A percentile compares a stretch with the other conserved stretches of the same genome.
phyloP scores from a whole-genome alignment of 306 rosid species.

The Rosa lucieae region DNA sequence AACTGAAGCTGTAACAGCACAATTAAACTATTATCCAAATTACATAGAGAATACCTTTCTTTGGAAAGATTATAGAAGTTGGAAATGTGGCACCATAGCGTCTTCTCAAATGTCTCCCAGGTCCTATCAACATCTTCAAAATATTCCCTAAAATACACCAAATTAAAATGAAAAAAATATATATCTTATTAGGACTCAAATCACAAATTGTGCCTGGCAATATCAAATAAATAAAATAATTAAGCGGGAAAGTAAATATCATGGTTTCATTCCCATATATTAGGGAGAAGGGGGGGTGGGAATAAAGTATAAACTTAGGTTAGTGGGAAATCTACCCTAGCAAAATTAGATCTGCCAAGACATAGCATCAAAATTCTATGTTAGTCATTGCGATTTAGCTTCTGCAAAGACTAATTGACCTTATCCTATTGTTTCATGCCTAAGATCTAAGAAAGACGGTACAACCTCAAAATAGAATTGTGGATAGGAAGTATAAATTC shows the following conservation, averaged over 20 bases:
- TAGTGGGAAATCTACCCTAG: not conserved
- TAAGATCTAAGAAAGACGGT: not conserved
- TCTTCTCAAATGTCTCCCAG: constrained; percentile 97
- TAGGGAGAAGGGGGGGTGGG: no score
- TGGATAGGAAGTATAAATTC: constrained; percentile 10
- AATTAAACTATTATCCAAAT: not conserved
- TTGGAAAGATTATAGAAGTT: constrained; percentile 90
- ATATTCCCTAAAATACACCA: constrained; percentile 59
- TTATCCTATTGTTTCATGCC: not conserved
- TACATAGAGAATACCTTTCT: constrained; percentile 62
- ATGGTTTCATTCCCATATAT: not conserved
- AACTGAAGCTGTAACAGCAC: not conserved
- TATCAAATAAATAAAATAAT: constrained; percentile 13
- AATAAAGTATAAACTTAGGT: not conserved
- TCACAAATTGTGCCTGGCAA: not conserved
- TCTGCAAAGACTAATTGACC: not conserved
- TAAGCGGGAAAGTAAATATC: not conserved
- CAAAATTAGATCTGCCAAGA: not conserved
- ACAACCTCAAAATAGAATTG: not conserved
- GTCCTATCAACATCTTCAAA: constrained; percentile 3
- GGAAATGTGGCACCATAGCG: constrained; percentile 81
- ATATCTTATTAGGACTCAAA: constrained; percentile 11
- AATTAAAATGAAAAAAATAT: constrained; percentile 11
- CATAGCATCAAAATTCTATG: not conserved
- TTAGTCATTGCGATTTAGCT: not conserved